Conservation (phyloP, 148 eudicot species). For the Spergularia marina region DNA sequence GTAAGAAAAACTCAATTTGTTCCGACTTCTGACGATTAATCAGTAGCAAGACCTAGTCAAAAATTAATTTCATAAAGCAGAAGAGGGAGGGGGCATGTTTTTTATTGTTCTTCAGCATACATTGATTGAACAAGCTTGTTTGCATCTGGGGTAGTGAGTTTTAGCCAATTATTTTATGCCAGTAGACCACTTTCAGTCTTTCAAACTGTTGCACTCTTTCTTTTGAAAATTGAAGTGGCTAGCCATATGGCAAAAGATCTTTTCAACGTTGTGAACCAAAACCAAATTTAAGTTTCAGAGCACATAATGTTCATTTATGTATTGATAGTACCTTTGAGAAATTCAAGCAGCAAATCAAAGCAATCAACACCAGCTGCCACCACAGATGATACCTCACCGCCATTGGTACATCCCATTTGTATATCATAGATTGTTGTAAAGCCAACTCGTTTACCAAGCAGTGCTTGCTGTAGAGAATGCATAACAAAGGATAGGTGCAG, state of each 20-base stretch:
- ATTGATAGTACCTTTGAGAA: constrained; percentile 56
- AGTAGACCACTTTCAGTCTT: not conserved
- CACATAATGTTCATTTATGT: not conserved
- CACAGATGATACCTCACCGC: constrained; percentile 61
- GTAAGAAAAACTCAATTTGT: too few relatives aligned
- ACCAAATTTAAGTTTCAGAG: not conserved
- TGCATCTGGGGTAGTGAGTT: not conserved
- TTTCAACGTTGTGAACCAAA: not conserved
- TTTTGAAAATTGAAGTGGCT: not conserved
- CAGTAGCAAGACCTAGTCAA: too few relatives aligned
- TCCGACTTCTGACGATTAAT: too few relatives aligned
- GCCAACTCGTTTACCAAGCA: constrained; percentile 62
- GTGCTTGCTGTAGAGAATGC: constrained; percentile 60
- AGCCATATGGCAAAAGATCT: constrained; percentile 3
- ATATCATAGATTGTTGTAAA: constrained; percentile 49
- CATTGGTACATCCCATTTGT: constrained; percentile 43
- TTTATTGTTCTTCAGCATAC: not conserved
- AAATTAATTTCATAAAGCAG: too few relatives aligned
- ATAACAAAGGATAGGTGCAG: constrained; percentile 52
- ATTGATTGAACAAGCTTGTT: not conserved
- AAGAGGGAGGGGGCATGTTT: not conserved
- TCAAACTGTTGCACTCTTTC: not conserved
- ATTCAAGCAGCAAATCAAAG: constrained; percentile 78
- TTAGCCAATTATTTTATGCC: not conserved
- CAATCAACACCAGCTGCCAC: constrained; percentile 89